Evolutionary conservation across 2,329 filamentous ascomycete species (phyloP), one percentile per base, ranked within the genome.

Genomic region (Amphichorda felina): DNA sequence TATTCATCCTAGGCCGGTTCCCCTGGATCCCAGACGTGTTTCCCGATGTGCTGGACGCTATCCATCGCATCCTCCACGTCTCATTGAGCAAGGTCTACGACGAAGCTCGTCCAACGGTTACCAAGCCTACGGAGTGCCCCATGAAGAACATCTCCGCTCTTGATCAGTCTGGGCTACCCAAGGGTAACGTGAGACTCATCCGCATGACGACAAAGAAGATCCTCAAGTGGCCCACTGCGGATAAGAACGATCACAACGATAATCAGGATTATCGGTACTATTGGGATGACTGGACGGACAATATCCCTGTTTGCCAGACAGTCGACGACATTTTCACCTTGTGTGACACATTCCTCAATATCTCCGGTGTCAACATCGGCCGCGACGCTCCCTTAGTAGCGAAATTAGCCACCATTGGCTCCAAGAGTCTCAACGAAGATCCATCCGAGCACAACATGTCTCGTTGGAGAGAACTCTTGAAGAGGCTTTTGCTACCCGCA

Each of bases 221-320:
- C 13, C 65, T 91, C 43, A 75, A 83, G 41, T 95, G 89, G 89
- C 82, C 87, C 4, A 80, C 82, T 47, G 75, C 86, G 5, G 88
- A 94, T 46, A 79, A 75, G 45, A 70, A 70, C 43, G 84, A 91
- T 49, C 76, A 75, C 18, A 79, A 78, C 24, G 84, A 87, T 45
- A 79, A 79, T 15, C 70, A 72, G n/a, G 74, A 82, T 35, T 96
- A 95, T 54, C 76, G 82, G 24, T 96, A 93, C 53, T 98, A 98
- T 56, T 95, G 91, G 79, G 87, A 94, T 40, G 91, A 96, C 46
- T 98, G 91, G 91, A 71, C 79, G 3, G 89, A 96, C 56, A 94
- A 91, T 43, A 70, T 98, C 31, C 93, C 91, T 1, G 63, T 94
- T 15, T 98, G 91, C 51, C 88, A 94, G 53, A 82, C 69, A 2